Percentiles rank a stretch among this genome's conserved stretches.
phyloP scores from a whole-genome alignment of 1,284 basidiomycete genomes.

The Somion occarium region DNA sequence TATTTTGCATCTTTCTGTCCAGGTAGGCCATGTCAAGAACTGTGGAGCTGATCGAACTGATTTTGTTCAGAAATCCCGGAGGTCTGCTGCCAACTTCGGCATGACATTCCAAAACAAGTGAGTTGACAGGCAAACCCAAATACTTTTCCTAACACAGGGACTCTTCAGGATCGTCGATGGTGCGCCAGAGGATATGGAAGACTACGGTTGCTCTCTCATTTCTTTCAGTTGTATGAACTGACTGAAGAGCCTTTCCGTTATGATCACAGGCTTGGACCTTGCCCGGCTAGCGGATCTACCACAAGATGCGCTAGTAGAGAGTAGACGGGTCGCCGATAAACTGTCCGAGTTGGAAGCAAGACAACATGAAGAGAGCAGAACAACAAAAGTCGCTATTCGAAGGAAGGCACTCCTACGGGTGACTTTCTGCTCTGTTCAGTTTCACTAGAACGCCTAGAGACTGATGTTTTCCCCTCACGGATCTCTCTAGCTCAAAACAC shows the following conservation, averaged over 20 bases:
- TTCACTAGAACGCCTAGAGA: no score
- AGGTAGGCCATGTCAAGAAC: constrained; percentile 48
- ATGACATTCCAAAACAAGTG: constrained; percentile 81
- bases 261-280: constrained; percentile 71
- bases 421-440: no score
- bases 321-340: constrained; percentile 52
- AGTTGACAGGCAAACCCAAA: no score
- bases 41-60: background rate
- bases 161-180: constrained; percentile 60
- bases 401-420: constrained; percentile 70
- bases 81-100: constrained; percentile 52
- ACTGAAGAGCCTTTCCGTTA: no score
- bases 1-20: constrained; percentile 79
- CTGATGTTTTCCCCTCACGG: no score
- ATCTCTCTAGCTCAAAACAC: constrained; percentile 63
- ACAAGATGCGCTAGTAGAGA: constrained; percentile 56
- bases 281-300: constrained; percentile 83
- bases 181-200: constrained; percentile 46
- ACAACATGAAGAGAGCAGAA: constrained; percentile 55
- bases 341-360: constrained; percentile 58
- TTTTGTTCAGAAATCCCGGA: constrained; percentile 41
- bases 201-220: constrained; percentile 60
- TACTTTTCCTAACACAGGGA: background rate
- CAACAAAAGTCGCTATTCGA: constrained; percentile 51
- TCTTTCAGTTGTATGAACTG: no score